These are phyloP conservation scores for Yarrowia bubula DNA, from an alignment of 805 yeast species.

Conservation along the genomic window DNA sequence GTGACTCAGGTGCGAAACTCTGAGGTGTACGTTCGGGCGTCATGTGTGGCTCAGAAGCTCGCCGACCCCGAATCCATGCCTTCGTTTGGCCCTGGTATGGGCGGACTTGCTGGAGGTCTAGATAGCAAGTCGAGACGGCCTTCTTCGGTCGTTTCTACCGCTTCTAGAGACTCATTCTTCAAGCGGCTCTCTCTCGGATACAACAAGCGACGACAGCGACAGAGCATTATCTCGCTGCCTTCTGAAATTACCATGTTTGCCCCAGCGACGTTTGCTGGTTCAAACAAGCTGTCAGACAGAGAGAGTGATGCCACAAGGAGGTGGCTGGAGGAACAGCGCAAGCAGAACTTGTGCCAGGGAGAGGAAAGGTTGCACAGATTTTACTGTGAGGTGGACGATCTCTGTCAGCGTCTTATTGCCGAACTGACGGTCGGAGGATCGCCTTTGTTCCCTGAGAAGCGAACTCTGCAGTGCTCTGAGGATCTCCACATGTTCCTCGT, in stretches of 20 bases:
- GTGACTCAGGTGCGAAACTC: constrained; percentile 32
- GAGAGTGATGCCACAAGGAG: constrained; percentile 38
- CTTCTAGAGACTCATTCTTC: constrained; percentile 32
- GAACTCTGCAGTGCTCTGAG: constrained; percentile 29
- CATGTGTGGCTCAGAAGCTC: constrained; percentile 33
- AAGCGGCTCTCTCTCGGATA: constrained; percentile 29
- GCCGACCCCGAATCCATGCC: constrained; percentile 8
- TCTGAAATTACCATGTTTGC: constrained; percentile 37
- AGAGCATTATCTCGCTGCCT: constrained; percentile 35
- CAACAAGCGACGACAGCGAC: constrained; percentile 32
- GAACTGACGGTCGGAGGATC: constrained; percentile 33
- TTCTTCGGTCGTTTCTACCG: constrained; percentile 30
- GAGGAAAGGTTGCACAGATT: constrained; percentile 42
- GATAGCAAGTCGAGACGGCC: background rate
- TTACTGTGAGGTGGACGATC: constrained; percentile 38
- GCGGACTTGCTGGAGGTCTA: background rate
- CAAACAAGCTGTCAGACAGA: constrained; percentile 39
- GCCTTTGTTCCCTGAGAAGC: constrained; percentile 18
- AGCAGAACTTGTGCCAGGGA: constrained; percentile 39
- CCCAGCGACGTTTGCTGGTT: constrained; percentile 34
- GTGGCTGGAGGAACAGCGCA: constrained; percentile 37
- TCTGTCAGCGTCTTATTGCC: constrained; percentile 37
- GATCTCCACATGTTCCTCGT: constrained; percentile 32
- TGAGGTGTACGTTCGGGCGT: constrained; percentile 34
- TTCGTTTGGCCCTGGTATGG: background rate